Evolutionary conservation across 805 yeast genomes (phyloP).

Genomic region (Teunomyces atbi): DNA sequence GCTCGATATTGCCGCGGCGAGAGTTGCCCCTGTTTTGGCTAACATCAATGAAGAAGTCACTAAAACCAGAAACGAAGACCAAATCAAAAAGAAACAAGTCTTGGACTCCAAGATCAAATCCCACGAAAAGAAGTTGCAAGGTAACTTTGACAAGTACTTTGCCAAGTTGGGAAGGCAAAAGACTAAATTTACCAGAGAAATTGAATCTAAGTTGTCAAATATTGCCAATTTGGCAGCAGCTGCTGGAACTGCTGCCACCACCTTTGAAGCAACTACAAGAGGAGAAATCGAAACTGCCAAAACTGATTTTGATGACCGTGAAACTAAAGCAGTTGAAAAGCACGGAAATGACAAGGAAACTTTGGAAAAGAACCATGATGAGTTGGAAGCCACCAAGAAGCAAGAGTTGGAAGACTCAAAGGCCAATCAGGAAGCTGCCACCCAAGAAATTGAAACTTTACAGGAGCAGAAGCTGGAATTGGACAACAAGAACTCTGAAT

Average conservation of each 20-base stretch:
- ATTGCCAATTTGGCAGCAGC: constrained; percentile 20
- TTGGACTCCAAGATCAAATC: constrained; percentile 34
- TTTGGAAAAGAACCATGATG: constrained; percentile 41
- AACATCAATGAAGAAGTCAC: constrained; percentile 50
- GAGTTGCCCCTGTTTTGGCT: constrained; percentile 55
- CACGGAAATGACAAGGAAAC: constrained; percentile 46
- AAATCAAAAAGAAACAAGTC: constrained; percentile 37
- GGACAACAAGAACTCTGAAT: constrained; percentile 38
- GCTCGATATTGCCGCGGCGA: constrained; percentile 51
- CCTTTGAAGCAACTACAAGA: constrained; percentile 41
- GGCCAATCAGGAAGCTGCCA: constrained; percentile 40
- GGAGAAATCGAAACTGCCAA: constrained; percentile 45
- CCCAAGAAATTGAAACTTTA: constrained; percentile 44
- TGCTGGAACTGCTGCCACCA: constrained; percentile 32
- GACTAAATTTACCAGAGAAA: constrained; percentile 41
- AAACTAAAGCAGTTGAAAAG: constrained; percentile 44
- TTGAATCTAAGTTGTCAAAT: constrained; percentile 28
- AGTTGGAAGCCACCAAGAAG: constrained; percentile 43
- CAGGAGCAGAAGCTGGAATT: constrained; percentile 42
- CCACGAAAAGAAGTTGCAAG: constrained; percentile 36
- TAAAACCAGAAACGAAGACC: constrained; percentile 43
- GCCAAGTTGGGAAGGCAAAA: constrained; percentile 38
- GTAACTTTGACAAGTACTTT: constrained; percentile 36
- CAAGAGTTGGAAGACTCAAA: constrained; percentile 44
- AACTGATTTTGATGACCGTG: constrained; percentile 45